Percentiles rank a stretch among this genome's conserved stretches.
Evolutionary conservation across 1,284 basidiomycete genomes (phyloP).

Genomic region (Sporisorium iseilematis-ciliati): DNA sequence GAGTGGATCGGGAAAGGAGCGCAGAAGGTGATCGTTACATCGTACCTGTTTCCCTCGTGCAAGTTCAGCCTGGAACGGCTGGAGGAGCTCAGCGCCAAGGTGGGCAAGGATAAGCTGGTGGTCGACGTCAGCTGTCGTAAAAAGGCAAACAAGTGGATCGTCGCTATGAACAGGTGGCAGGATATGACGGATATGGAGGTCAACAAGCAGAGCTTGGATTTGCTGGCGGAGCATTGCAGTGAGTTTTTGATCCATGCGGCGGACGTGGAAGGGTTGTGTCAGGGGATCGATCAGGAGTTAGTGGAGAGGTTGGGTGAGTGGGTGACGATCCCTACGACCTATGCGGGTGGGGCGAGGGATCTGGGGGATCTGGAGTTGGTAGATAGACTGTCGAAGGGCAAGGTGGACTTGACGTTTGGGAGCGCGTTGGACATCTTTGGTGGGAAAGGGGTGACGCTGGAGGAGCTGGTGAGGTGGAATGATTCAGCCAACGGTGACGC

Average conservation of each 20-base stretch:
- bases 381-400: constrained; percentile 82
- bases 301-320: constrained; percentile 89
- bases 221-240: constrained; percentile 72
- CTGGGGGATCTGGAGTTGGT: constrained; percentile 87
- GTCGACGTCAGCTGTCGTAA: constrained; percentile 95
- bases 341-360: constrained; percentile 93
- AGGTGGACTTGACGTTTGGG: constrained; percentile 94
- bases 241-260: constrained; percentile 97
- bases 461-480: constrained; percentile 76
- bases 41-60: constrained; percentile 87
- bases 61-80: constrained; percentile 84
- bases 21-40: constrained; percentile 97
- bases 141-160: constrained; percentile 83
- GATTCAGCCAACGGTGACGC: constrained; percentile 2
- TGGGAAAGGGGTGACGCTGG: constrained; percentile 79
- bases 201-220: constrained; percentile 68
- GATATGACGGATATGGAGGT: constrained; percentile 95
- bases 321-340: constrained; percentile 91
- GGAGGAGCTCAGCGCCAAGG: constrained; percentile 75
- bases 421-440: constrained; percentile 88
- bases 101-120: constrained; percentile 89
- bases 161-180: constrained; percentile 99
- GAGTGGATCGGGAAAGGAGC: constrained; percentile 91
- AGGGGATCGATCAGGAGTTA: constrained; percentile 92
- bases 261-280: constrained; percentile 96